Conservation (phyloP, 2,329 filamentous ascomycete species). For the Zymoseptoria crescenta region DNA sequence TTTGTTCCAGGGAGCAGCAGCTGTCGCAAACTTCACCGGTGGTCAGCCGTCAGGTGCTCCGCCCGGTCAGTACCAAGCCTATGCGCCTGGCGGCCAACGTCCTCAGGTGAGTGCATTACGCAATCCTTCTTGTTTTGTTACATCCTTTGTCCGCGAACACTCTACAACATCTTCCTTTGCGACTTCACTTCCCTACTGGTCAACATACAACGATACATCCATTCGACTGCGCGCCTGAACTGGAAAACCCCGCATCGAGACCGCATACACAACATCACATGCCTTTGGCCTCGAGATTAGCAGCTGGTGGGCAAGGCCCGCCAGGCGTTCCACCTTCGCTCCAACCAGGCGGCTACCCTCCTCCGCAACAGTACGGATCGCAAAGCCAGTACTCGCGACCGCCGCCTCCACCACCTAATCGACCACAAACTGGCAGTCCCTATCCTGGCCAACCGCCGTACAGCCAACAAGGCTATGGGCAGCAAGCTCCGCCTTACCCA, state of each 20-base stretch:
- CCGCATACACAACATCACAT: slow-evolving; percentile 12
- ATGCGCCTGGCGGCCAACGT: slow-evolving; percentile 12
- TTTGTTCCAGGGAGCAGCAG: slow-evolving; percentile 13
- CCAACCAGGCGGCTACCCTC: slow-evolving; percentile 27
- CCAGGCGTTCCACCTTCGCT: slow-evolving; percentile 38
- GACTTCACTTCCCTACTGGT: background rate
- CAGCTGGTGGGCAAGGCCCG: slow-evolving; percentile 22
- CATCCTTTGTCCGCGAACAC: slow-evolving; percentile 4
- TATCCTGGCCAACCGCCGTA: slow-evolving; percentile 22
- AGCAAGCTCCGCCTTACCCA: slow-evolving; percentile 13
- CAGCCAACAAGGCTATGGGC: slow-evolving; percentile 7
- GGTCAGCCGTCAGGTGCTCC: slow-evolving; percentile 14
- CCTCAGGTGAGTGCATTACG: slow-evolving; percentile 18
- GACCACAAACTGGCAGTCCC: slow-evolving; percentile 13
- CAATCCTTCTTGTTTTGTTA: slow-evolving; percentile 15
- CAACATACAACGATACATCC: slow-evolving; percentile 1
- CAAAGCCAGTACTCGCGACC: slow-evolving; percentile 34
- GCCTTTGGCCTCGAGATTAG: slow-evolving; percentile 25
- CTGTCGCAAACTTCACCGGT: slow-evolving; percentile 21
- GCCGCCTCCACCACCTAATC: slow-evolving; percentile 26
- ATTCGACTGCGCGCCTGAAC: background rate
- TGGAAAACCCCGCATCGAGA: background rate
- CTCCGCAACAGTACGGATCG: slow-evolving; percentile 14
- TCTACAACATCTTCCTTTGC: slow-evolving; percentile 8
- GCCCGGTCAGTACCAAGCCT: slow-evolving; percentile 48